A percentile compares a stretch with the other conserved stretches of the same genome.
Evolutionary conservation across 2,329 filamentous ascomycete genomes (phyloP).

Genomic region (Diaporthe batatas): DNA sequence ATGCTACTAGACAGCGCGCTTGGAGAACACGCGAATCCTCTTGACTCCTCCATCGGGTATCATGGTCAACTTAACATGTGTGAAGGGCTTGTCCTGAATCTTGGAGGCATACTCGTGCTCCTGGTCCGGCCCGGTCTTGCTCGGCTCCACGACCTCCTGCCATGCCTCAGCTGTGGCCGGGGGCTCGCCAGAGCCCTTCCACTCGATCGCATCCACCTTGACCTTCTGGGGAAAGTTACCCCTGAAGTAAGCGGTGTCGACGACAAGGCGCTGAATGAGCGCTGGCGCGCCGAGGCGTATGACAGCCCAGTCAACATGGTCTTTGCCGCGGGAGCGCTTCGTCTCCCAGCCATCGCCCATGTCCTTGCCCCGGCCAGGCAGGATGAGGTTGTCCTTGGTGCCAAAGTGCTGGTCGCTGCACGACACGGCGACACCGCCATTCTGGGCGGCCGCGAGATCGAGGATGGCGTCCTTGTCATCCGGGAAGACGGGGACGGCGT

Average conservation of each 20-base stretch:
- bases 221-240: slow-evolving; percentile 87
- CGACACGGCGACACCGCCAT: slow-evolving; percentile 80
- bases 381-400: slow-evolving; percentile 82
- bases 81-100: slow-evolving; percentile 72
- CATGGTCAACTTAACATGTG: slow-evolving; percentile 90
- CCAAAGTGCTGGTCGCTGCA: slow-evolving; percentile 90
- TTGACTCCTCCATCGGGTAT: slow-evolving; percentile 95
- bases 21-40: slow-evolving; percentile 82
- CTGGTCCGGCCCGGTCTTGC: slow-evolving; percentile 78
- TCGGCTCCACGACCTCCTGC: slow-evolving; percentile 74
- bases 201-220: slow-evolving; percentile 73
- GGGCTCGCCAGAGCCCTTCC: slow-evolving; percentile 68
- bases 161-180: slow-evolving; percentile 70
- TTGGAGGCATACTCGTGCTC: slow-evolving; percentile 76
- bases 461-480: slow-evolving; percentile 74
- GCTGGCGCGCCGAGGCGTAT: slow-evolving; percentile 78
- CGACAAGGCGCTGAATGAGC: slow-evolving; percentile 74
- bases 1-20: slow-evolving; percentile 56
- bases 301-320: slow-evolving; percentile 85
- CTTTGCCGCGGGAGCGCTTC: slow-evolving; percentile 77
- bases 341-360: slow-evolving; percentile 95
- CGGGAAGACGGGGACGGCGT: slow-evolving; percentile 82
- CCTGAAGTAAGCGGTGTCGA: slow-evolving; percentile 86
- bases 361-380: slow-evolving; percentile 82
- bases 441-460: slow-evolving; percentile 82